These are phyloP conservation scores for Pseudopyricularia javanii DNA, from an alignment of 2,329 filamentous ascomycete species.

Conservation along the genomic window DNA sequence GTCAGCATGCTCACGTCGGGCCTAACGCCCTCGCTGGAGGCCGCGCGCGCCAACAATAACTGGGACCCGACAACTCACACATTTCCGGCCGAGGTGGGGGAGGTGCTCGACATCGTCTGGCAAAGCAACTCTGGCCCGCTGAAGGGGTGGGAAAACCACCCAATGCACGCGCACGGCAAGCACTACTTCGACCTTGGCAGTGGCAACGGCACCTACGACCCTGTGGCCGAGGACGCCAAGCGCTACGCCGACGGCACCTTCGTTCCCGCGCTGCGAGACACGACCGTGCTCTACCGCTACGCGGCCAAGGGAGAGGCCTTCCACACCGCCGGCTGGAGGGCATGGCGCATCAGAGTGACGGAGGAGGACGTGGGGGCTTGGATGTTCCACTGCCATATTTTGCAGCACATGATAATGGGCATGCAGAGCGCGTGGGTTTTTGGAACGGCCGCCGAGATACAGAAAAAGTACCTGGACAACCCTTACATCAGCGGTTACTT, in stretches of 20 bases:
- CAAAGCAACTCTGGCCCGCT: slow-evolving; percentile 24
- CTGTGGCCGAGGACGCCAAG: slow-evolving; percentile 31
- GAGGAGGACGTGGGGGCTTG: slow-evolving; percentile 40
- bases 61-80: slow-evolving; percentile 38
- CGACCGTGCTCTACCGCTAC: slow-evolving; percentile 45
- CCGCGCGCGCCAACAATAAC: slow-evolving; percentile 33
- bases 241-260: slow-evolving; percentile 17
- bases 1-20: slow-evolving; percentile 38
- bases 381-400: slow-evolving; percentile 50
- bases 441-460: background rate
- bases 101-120: slow-evolving; percentile 41
- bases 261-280: slow-evolving; percentile 26
- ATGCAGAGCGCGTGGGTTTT: slow-evolving; percentile 4
- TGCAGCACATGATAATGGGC: slow-evolving; percentile 47
- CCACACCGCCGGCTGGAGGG: slow-evolving; percentile 42
- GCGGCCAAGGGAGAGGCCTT: slow-evolving; percentile 22
- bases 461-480: background rate
- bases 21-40: slow-evolving; percentile 31
- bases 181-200: slow-evolving; percentile 41
- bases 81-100: slow-evolving; percentile 41
- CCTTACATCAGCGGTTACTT: background rate
- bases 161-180: slow-evolving; percentile 41
- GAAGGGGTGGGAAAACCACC: slow-evolving; percentile 24
- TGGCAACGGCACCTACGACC: slow-evolving; percentile 40
- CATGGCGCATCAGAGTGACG: slow-evolving; percentile 38